Conservation (phyloP, 306 rosid species). For the Castanopsis chinensis region DNA sequence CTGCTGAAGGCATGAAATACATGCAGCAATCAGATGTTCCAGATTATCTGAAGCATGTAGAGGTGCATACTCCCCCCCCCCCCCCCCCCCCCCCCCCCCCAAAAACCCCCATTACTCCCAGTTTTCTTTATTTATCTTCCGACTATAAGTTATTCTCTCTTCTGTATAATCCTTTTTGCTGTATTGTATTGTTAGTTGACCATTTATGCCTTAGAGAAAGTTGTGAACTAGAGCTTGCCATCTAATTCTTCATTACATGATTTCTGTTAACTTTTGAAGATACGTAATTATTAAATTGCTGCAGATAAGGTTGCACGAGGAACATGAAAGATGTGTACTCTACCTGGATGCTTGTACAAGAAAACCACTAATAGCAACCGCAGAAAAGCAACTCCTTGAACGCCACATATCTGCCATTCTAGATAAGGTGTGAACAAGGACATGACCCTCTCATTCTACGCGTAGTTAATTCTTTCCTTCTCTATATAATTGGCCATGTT, state of each 20-base stretch:
- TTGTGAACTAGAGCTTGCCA: too few species aligned
- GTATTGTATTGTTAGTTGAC: conserved; percentile 1
- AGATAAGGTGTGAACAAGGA: conserved; percentile 62
- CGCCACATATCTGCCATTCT: conserved; percentile 94
- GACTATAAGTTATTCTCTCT: background rate
- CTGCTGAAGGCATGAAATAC: conserved; percentile 90
- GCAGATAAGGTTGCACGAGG: conserved; percentile 95
- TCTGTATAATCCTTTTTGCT: background rate
- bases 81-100: too few species aligned
- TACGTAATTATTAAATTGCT: conserved; percentile 34
- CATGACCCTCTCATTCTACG: conserved; percentile 17
- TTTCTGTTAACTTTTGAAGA: conserved; percentile 25
- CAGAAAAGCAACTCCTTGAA: conserved; percentile 95
- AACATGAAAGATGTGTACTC: conserved; percentile 89
- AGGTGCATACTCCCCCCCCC: conserved; percentile 46
- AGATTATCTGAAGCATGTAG: conserved; percentile 96
- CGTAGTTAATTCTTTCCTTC: background rate
- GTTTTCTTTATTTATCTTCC: background rate
- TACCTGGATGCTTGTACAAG: conserved; percentile 93
- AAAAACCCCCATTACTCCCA: too few species aligned
- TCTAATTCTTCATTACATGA: conserved; percentile 18
- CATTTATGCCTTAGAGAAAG: conserved; percentile 21
- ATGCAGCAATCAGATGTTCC: conserved; percentile 99
- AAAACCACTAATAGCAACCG: conserved; percentile 82
- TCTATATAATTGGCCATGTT: background rate